Evolutionary conservation across 1,139 yeast species (phyloP), one percentile per base, ranked within the genome.

Genomic region (Diutina catenulata): DNA sequence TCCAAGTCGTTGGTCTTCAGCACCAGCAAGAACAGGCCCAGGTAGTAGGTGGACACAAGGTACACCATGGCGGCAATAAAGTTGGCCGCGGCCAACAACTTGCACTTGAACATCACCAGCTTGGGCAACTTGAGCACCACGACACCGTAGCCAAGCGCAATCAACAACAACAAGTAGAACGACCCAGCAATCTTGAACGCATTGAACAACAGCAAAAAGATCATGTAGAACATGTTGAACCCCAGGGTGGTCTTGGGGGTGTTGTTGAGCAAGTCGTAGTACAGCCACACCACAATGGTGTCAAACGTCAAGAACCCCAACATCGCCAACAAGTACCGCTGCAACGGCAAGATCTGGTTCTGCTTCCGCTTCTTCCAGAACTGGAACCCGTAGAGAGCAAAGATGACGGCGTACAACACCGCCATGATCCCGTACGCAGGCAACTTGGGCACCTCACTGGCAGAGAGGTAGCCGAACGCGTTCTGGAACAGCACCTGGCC

Each of bases 131-230:
- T 80, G 38, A 95, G 84, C 45, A 72, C 72, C 29, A 93, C 98
- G 39, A 93, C 91, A 43, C 98, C 96, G 57, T 88, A 93, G 25
- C 98, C 98, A 47, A 88, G 65, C 14, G 94, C 73, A 42, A 93
- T 91, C 49, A 88, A 80, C 45, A 91, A 67, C 41, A 93, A 64
- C 49, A 93, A 62, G 61, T 88, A 93, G 60, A 91, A 82, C 8
- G 96, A 82, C 54, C 86, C 86, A 1, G 96, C 80, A 42, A 84
- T 73, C 51, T 94, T 81, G 46, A 76, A 74, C 2, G 95, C 76
- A 53, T 86, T 84, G 55, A 88, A 62, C 21, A 86, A 54, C 2
- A 96, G 80, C 38, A 88, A 70, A 52, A 88, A 73, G 7, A 75
- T 75, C 72, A 86, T 72, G 59, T 86, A 86, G 39, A 77, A 76